phyloP scores from a whole-genome alignment of 2,329 filamentous ascomycete species.

The Pseudogymnoascus sp. region DNA sequence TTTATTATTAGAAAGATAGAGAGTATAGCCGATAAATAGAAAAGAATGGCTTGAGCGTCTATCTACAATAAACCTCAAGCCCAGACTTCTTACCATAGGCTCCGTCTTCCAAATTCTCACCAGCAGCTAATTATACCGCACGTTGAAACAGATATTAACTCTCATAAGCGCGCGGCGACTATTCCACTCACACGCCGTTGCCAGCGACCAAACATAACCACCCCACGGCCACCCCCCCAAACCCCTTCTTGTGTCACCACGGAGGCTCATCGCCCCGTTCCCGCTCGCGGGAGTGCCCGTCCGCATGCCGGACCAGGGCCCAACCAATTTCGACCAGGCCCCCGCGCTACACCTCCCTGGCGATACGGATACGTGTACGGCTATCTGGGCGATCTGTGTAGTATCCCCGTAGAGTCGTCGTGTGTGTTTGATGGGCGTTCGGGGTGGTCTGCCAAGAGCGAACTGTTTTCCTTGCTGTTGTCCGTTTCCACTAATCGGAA shows the following conservation, averaged over 20 bases:
- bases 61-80: neutral
- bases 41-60: neutral
- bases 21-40: neutral
- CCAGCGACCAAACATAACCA: neutral
- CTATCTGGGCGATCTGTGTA: neutral
- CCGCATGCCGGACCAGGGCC: neutral
- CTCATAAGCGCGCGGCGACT: neutral
- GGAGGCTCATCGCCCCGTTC: neutral
- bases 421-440: neutral
- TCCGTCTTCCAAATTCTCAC: neutral
- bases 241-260: neutral
- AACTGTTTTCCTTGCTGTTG: neutral
- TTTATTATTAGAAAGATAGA: neutral
- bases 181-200: neutral
- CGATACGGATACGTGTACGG: neutral
- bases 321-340: neutral
- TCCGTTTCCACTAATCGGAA: constrained; percentile 2
- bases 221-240: neutral
- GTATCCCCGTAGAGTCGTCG: neutral
- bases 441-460: neutral
- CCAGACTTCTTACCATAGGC: neutral
- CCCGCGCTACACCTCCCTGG: neutral
- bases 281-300: neutral
- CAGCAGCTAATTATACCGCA: neutral
- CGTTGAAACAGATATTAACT: neutral